Evolutionary conservation across 345 rosid genomes (phyloP).

Genomic region (Clarkia xantiana): DNA sequence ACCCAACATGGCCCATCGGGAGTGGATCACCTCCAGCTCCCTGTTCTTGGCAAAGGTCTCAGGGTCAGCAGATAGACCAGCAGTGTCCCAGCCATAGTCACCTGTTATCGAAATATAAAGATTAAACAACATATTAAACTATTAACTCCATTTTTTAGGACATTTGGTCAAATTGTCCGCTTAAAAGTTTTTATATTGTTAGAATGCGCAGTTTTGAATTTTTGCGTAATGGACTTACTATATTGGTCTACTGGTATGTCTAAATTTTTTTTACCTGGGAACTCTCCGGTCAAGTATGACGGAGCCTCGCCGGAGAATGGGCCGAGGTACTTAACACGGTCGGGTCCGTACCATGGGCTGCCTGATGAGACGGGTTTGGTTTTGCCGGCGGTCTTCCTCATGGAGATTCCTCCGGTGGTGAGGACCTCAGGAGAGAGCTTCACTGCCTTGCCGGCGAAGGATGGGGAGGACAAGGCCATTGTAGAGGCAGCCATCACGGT

Average conservation of each 20-base stretch:
- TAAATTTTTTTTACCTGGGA: too few relatives aligned
- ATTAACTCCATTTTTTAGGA: too few relatives aligned
- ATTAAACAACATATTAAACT: too few relatives aligned
- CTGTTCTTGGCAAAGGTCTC: constrained; percentile 21
- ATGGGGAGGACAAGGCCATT: constrained; percentile 20
- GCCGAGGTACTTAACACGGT: constrained; percentile 17
- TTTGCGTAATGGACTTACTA: too few relatives aligned
- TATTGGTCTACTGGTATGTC: too few relatives aligned
- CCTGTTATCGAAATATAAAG: too few relatives aligned
- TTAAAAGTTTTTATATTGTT: too few relatives aligned
- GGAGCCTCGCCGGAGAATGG: constrained; percentile 19
- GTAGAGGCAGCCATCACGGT: constrained; percentile 12
- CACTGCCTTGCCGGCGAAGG: constrained; percentile 14
- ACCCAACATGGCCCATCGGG: constrained; percentile 17
- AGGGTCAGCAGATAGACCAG: constrained; percentile 16
- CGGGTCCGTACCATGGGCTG: constrained; percentile 20
- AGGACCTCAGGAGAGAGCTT: constrained; percentile 11
- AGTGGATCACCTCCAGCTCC: constrained; percentile 18
- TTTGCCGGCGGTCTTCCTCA: constrained; percentile 12
- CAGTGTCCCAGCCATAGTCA: constrained; percentile 22
- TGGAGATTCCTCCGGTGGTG: constrained; percentile 9
- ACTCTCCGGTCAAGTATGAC: constrained; percentile 14
- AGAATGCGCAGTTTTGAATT: too few relatives aligned
- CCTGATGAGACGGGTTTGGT: constrained; percentile 9
- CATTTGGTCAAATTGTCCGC: too few relatives aligned